Percentiles rank a stretch among this genome's conserved stretches.
These are phyloP conservation scores for Trifolium subterraneum DNA, from an alignment of 306 rosid genomes.

Conservation along the genomic window DNA sequence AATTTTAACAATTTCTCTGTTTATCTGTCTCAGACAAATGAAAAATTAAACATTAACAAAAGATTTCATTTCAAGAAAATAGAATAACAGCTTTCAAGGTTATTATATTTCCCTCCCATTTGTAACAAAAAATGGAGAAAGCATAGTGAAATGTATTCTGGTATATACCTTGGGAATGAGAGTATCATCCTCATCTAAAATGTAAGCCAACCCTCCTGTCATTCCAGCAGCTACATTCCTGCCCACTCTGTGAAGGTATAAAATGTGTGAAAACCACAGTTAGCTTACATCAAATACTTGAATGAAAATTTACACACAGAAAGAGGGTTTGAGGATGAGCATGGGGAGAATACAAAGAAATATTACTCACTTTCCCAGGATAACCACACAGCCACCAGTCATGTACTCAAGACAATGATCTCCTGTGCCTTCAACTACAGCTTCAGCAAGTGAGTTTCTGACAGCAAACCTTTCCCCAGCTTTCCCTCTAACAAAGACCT, in stretches of 20 bases:
- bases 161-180: conserved; percentile 85
- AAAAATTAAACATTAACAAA: neutral
- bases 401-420: conserved; percentile 98
- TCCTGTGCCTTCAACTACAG: conserved; percentile 98
- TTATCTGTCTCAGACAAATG: conserved; percentile 64
- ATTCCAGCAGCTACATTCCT: conserved; percentile 99
- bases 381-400: conserved; percentile 96
- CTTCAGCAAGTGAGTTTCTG: conserved; percentile 96
- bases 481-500: conserved; percentile 88
- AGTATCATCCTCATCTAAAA: conserved; percentile 88
- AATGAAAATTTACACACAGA: conserved; percentile 17
- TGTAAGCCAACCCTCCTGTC: conserved; percentile 98
- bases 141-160: conserved; percentile 11
- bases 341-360: conserved; percentile 40
- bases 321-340: neutral
- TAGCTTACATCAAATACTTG: conserved; percentile 23
- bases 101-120: neutral
- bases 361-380: conserved; percentile 91
- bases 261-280: conserved; percentile 39
- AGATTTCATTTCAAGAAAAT: conserved; percentile 8
- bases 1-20: conserved; percentile 92
- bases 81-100: conserved; percentile 7
- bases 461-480: conserved; percentile 99
- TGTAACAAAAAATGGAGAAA: neutral
- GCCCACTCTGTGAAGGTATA: conserved; percentile 81